Base-by-base conservation (phyloP, 164 flowering plant species). In the Berberis thunbergii region DNA sequence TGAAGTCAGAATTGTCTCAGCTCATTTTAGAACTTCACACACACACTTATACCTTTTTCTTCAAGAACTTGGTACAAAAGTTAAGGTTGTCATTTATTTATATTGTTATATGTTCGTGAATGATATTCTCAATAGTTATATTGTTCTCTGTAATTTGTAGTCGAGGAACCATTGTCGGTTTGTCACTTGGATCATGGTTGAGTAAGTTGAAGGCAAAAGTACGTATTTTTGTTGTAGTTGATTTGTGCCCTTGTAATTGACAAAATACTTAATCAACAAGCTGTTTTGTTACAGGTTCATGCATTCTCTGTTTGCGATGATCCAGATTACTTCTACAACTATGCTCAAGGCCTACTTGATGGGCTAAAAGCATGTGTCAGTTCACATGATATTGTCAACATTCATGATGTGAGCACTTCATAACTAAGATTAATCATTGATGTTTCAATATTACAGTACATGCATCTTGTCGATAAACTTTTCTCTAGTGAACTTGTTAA, bases 131-230 rank as follows among this genome's bases (percentile, higher is more conserved):
- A 57, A 3, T 41, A 8, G 57, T 43, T 57, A 12, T 67, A 49
- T 41, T 11, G 41, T 11, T 42, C 46, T 55, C 46, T 56, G 41
- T 67, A 64, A 54, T 61, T 77, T 77, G 8, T 75, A 94, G 99
- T 72, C 96, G 99, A 54, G 96, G 86, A 57, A 91, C 91, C 46
- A 73, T 83, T 75, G 93, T 97, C 76, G 99, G 99, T 68, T 75
- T 94, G 68, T 77, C 99, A 41, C 65, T 94, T 74, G 99, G 88
- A 57, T 84, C 97, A 13, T 76, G 75, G 81, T 68, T 91, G 65
- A 83, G 97, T 64, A 66, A 77, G 10, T 73, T 85, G 79, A 85
- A 81, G 76, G 85, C 95, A 69, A 91, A 87, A 74, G 99, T 94
- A 77, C 48, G 79, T 66, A 42, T 49, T 41, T n/a, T 61, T 53